Evolutionary conservation across 169 alveolate species (phyloP).

Genomic region (Amoebophrya sp.): DNA sequence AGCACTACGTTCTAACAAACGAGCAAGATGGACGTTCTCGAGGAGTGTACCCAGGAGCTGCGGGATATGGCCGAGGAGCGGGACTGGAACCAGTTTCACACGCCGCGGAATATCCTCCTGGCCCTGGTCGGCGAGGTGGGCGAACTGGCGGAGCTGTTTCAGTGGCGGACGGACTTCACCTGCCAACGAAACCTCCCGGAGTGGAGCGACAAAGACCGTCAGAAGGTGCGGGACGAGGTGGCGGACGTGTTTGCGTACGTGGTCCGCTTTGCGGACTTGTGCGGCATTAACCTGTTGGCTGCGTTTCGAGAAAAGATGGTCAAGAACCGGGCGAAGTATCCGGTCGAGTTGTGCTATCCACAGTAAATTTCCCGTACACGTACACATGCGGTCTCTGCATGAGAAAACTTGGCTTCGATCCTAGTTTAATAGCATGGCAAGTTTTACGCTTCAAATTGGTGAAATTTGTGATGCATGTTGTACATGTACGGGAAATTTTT

Average conservation of each 20-base stretch:
- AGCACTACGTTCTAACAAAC: no score
- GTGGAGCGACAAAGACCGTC: neutral
- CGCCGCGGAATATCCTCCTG: neutral
- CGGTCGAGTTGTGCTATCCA: no score
- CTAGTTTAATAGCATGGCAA: no score
- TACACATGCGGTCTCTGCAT: no score
- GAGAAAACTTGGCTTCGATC: no score
- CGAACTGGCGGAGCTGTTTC: neutral
- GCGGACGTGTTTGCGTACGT: neutral
- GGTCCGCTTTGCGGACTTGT: neutral
- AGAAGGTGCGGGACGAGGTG: neutral
- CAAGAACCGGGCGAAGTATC: neutral
- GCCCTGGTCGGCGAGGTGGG: neutral
- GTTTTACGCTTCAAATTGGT: no score
- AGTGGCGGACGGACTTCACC: no score
- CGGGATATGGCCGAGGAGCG: neutral
- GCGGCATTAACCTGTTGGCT: neutral
- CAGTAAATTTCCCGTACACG: no score
- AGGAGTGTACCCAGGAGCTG: neutral
- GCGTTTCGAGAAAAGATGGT: neutral
- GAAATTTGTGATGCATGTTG: no score
- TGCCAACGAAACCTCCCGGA: neutral
- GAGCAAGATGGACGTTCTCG: no score
- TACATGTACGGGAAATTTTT: no score
- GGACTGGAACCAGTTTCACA: neutral